Evolutionary conservation across 2,329 filamentous ascomycete genomes (phyloP), one percentile per base, ranked within the genome.

Genomic region (Dryadomyces quercus-mongolicae): DNA sequence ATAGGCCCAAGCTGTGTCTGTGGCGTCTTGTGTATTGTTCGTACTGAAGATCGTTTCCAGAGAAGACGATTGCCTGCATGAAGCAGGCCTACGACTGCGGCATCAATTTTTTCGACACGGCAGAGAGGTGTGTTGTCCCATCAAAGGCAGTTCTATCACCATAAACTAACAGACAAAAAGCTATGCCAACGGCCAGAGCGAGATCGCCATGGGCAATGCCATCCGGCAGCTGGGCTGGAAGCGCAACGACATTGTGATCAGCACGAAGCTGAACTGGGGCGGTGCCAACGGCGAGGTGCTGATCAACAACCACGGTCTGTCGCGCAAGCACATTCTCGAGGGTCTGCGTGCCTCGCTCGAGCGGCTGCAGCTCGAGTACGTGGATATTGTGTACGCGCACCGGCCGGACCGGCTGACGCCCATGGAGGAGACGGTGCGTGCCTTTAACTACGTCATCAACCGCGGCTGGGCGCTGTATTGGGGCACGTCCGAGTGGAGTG

Each of bases 321-420:
- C 75, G 12, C 72, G 81, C 57, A 82, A 83, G 63, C 76, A 81
- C 66, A 72, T 82, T 51, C 71, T 83, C 60, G 81, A 85, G 68
- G 78, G 78, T 15, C 71, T 82, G 42, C 71, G 76, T 38, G 72
- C 72, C 13, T 80, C 78, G 0, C 71, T 88, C 12, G 65, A 76
- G 57, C 76, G 81, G 18, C 71, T 84, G 16, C 70, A 71, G 40
- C 71, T 82, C 46, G 69, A 74, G 53, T 84, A 84, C 59, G 83
- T 88, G 49, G 84, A 87, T 62, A 70, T 87, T 38, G 74, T 87
- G 56, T 86, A 84, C 62, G 84, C 84, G 1, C 84, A 88, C 66
- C 76, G 84, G 7, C 81, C 82, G 0, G 85, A 88, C 65, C 73
- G 80, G 20, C 68, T 79, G 49, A 86, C 82, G 0, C 84, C 84